Base-by-base conservation (phyloP, 495 filamentous ascomycete species). In the Penicillium diatomitis region DNA sequence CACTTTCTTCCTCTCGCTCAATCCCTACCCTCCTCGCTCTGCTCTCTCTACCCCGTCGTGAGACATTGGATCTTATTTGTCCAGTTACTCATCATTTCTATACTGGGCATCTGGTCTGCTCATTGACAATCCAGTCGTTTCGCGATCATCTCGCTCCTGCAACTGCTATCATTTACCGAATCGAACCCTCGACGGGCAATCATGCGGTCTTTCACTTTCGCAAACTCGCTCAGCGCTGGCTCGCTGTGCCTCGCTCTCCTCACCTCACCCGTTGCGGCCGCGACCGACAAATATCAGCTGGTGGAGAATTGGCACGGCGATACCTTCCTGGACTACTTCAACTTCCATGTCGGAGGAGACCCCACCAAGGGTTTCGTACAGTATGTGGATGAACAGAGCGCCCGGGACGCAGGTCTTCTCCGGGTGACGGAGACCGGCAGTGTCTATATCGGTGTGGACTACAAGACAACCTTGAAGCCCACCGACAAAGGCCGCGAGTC, bases 281-380 rank as follows among this genome's bases (percentile, higher is more conserved):
- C 41, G 34, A 12, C 50, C 6, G 47, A 49, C 5, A 62, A 49
- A 41, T 80, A 78, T 58, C 62, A 59, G 38, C 62, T 79, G 40
- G 52, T 65, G 10, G 61, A 71, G 53, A 66, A 66, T 35, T 77
- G 69, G 63, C 65, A 73, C 39, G 66, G 69, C 8, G 47, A 68
- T n/a, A 67, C 66, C 32, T 80, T 79, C 59, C 69, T 80, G 53
- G 51, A 73, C 32, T 67, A 66, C 43, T 80, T 80, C 65, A 63
- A 70, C 41, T 75, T 77, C 56, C 74, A 68, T 51, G 61, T 51
- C 32, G 65, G 58, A 0, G n/a, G 67, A 0, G 84, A 90, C 53
- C 85, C 85, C 2, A 88, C 84, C 5, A 70, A 82, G 53, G 85
- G 85, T 6, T 85, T 76, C 58, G 85, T 88, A 51, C 66, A 81